A percentile compares a stretch with the other conserved stretches of the same genome.
phyloP scores from a whole-genome alignment of 2,329 filamentous ascomycete genomes.

The Paecilomyces formosus region DNA sequence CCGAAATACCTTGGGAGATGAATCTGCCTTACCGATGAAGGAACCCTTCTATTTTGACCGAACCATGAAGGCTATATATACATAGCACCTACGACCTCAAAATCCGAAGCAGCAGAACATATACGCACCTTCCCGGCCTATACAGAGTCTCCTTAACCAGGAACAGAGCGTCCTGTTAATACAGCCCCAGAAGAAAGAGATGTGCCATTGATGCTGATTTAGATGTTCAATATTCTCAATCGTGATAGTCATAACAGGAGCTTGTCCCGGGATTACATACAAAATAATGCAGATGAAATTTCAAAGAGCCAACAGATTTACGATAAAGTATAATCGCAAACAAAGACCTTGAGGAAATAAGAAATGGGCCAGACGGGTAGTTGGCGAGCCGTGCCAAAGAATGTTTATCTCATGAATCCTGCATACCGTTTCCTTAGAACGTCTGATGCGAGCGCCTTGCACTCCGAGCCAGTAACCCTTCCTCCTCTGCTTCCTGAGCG shows the following conservation, averaged over 20 bases:
- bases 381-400: conserved; percentile 36
- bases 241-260: background rate
- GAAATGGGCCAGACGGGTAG: conserved; percentile 15
- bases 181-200: background rate
- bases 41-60: background rate
- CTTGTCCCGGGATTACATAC: background rate
- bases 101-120: background rate
- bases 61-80: background rate
- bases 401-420: background rate
- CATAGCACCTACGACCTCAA: background rate
- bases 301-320: background rate
- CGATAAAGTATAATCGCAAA: background rate
- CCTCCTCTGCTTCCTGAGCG: conserved; percentile 85
- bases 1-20: background rate
- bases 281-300: background rate
- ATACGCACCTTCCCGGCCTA: background rate
- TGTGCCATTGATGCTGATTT: background rate
- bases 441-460: conserved; percentile 61
- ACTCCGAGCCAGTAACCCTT: conserved; percentile 79
- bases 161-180: background rate
- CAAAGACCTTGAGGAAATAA: background rate
- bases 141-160: background rate
- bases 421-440: background rate
- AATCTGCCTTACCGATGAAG: background rate
- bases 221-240: background rate